Conservation (phyloP, 805 yeast genomes). For the Schwanniomyces occidentalis region DNA sequence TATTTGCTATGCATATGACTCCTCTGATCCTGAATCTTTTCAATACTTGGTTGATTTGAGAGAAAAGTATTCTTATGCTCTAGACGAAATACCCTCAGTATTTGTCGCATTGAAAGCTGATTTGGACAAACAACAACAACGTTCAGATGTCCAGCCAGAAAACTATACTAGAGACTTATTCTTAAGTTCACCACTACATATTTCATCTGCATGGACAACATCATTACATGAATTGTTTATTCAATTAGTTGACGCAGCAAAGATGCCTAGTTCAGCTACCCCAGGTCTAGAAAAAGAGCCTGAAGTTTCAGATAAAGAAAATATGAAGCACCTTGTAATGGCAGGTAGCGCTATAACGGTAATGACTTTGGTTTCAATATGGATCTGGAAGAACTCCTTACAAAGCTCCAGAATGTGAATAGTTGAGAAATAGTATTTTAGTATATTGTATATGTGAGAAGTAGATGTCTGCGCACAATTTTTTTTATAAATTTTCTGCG, state of each 20-base stretch:
- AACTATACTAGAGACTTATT: conserved; percentile 66
- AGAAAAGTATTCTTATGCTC: conserved; percentile 53
- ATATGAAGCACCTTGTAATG: conserved; percentile 53
- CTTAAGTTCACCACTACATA: conserved; percentile 83
- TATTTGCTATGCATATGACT: conserved; percentile 85
- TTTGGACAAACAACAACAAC: conserved; percentile 90
- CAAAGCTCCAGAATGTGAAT: conserved; percentile 20
- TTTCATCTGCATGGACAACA: conserved; percentile 86
- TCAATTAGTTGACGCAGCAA: conserved; percentile 86
- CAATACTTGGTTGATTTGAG: conserved; percentile 76
- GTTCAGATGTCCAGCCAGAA: conserved; percentile 86
- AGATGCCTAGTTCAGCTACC: conserved; percentile 73
- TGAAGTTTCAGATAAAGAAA: conserved; percentile 53
- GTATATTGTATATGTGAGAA: too few relatives aligned
- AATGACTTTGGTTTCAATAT: conserved; percentile 59
- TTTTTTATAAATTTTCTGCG: conserved; percentile 5
- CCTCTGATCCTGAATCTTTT: conserved; percentile 94
- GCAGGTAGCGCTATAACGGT: conserved; percentile 73
- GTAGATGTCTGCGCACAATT: background rate
- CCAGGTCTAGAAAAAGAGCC: conserved; percentile 67
- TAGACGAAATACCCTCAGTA: conserved; percentile 71
- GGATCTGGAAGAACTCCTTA: conserved; percentile 60
- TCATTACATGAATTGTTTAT: conserved; percentile 82
- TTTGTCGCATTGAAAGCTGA: conserved; percentile 95
- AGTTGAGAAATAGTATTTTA: too few relatives aligned